A percentile compares a stretch with the other conserved stretches of the same genome.
These are phyloP conservation scores for Aureobasidium pullulans DNA, from an alignment of 2,329 filamentous ascomycete genomes.

Conservation along the genomic window DNA sequence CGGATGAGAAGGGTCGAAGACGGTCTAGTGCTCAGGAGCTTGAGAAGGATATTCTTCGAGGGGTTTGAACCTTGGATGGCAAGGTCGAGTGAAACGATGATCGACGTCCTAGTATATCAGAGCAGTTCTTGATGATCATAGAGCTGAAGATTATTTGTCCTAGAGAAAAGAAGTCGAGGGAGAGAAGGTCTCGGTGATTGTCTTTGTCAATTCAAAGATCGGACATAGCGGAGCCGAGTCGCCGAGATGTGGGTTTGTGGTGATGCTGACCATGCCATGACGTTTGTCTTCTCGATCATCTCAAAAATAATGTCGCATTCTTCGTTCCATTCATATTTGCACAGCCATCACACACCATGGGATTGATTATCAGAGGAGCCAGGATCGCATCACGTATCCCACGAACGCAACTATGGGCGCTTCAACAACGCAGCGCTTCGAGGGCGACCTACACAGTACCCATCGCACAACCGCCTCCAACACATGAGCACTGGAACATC, in stretches of 20 bases:
- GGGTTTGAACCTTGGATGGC: neutral
- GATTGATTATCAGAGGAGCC: neutral
- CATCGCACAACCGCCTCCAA: conserved; percentile 20
- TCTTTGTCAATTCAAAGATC: neutral
- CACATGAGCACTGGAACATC: conserved; percentile 26
- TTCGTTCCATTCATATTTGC: neutral
- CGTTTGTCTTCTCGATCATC: neutral
- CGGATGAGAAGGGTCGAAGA: neutral
- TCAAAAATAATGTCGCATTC: neutral
- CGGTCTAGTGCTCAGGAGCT: neutral
- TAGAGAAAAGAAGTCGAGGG: neutral
- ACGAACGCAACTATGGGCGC: neutral
- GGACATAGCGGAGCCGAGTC: neutral
- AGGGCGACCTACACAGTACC: conserved; percentile 20
- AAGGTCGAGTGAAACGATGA: too few species aligned
- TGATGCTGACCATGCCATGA: conserved; percentile 4
- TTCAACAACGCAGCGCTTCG: conserved; percentile 2
- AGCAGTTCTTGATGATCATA: neutral
- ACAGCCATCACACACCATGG: neutral
- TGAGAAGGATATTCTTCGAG: neutral
- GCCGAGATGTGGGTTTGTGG: neutral
- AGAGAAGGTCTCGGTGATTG: neutral
- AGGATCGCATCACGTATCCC: neutral
- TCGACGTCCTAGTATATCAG: neutral
- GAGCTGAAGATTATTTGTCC: too few species aligned